These are phyloP conservation scores for Hymenoscyphus albidus DNA, from an alignment of 2,329 filamentous ascomycete genomes.

Conservation along the genomic window DNA sequence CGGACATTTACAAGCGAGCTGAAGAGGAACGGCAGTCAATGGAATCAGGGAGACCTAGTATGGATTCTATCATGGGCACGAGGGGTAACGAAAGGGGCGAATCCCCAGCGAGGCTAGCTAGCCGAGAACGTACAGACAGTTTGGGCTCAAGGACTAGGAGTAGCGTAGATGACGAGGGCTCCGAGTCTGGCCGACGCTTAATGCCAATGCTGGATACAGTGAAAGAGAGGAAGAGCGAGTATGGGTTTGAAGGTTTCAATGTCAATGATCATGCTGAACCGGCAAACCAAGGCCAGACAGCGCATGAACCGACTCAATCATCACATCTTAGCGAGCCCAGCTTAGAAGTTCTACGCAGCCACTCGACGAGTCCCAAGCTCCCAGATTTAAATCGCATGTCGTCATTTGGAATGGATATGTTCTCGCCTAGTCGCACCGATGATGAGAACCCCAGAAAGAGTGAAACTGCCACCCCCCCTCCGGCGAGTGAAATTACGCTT, in stretches of 20 bases:
- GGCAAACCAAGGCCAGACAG: neutral
- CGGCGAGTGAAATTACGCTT: slow-evolving; percentile 33
- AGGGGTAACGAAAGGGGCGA: slow-evolving; percentile 29
- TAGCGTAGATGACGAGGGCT: slow-evolving; percentile 35
- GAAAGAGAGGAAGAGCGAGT: slow-evolving; percentile 56
- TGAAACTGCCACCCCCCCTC: slow-evolving; percentile 7
- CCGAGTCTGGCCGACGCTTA: slow-evolving; percentile 37
- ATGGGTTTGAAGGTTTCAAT: slow-evolving; percentile 46
- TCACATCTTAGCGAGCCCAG: slow-evolving; percentile 15
- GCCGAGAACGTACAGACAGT: slow-evolving; percentile 25
- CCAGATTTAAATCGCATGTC: slow-evolving; percentile 57
- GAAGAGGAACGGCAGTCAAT: slow-evolving; percentile 60
- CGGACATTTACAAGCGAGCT: slow-evolving; percentile 72
- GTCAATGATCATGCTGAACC: slow-evolving; percentile 18
- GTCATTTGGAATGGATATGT: slow-evolving; percentile 56
- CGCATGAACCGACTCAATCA: slow-evolving; percentile 7
- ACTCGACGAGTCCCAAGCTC: slow-evolving; percentile 53
- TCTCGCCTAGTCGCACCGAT: slow-evolving; percentile 36
- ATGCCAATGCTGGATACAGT: slow-evolving; percentile 49
- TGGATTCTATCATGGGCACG: slow-evolving; percentile 46
- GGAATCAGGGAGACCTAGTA: slow-evolving; percentile 54
- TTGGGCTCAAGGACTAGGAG: slow-evolving; percentile 15
- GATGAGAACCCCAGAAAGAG: slow-evolving; percentile 2
- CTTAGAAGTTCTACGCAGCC: slow-evolving; percentile 18
- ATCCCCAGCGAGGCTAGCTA: slow-evolving; percentile 23